Evolutionary conservation across 2,329 filamentous ascomycete genomes (phyloP).

Genomic region (Fusarium protoensiforme): DNA sequence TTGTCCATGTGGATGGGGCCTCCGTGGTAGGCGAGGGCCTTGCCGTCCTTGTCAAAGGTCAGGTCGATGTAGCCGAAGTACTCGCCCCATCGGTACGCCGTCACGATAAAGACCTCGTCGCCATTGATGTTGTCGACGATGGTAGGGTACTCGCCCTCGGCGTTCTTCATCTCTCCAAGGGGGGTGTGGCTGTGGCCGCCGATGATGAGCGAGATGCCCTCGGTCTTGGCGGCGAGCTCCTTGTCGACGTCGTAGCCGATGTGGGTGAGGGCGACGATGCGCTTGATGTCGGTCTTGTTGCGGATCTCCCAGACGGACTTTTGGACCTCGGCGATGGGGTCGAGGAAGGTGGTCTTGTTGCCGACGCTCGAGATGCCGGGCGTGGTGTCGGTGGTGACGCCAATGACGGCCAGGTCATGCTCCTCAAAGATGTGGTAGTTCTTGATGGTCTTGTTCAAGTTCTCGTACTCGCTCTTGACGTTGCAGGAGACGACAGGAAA

Average conservation of each 20-base stretch:
- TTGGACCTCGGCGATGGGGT: slow-evolving; percentile 69
- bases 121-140: slow-evolving; percentile 69
- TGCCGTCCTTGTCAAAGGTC: slow-evolving; percentile 69
- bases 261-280: slow-evolving; percentile 74
- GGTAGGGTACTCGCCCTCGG: slow-evolving; percentile 72
- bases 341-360: slow-evolving; percentile 66
- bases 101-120: slow-evolving; percentile 76
- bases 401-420: slow-evolving; percentile 71
- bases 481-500: slow-evolving; percentile 74
- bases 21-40: slow-evolving; percentile 71
- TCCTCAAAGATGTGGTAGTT: slow-evolving; percentile 73
- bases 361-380: slow-evolving; percentile 69
- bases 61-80: slow-evolving; percentile 76
- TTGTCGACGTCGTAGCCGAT: slow-evolving; percentile 74
- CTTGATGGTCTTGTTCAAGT: slow-evolving; percentile 71
- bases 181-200: slow-evolving; percentile 71
- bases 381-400: slow-evolving; percentile 70
- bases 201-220: slow-evolving; percentile 75
- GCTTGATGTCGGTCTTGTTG: slow-evolving; percentile 69
- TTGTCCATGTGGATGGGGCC: slow-evolving; percentile 74
- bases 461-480: slow-evolving; percentile 67
- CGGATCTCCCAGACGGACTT: slow-evolving; percentile 71
- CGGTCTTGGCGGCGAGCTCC: slow-evolving; percentile 67
- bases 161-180: slow-evolving; percentile 67
- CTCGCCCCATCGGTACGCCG: slow-evolving; percentile 75